Conservation (phyloP, 345 rosid genomes). For the Eucalyptus guilfoylei region DNA sequence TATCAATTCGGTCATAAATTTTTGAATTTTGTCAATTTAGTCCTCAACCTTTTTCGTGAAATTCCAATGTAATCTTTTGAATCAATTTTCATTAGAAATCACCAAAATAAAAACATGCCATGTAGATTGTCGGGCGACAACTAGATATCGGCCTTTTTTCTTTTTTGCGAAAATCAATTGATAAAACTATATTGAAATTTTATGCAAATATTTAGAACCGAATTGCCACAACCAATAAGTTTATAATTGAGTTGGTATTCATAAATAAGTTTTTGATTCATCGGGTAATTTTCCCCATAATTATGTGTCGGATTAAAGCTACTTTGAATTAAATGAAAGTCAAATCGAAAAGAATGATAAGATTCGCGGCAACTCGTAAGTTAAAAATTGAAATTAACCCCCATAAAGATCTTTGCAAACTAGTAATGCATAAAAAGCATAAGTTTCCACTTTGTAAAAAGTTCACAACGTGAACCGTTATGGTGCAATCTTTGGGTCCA, state of each 20-base stretch:
- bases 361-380: neutral
- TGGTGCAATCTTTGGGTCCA: neutral
- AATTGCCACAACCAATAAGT: fast-evolving
- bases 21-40: neutral
- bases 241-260: fast-evolving
- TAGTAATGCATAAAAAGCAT: neutral
- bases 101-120: fast-evolving
- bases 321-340: neutral
- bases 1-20: fast-evolving
- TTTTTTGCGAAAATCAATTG: no score
- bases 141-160: no score
- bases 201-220: fast-evolving
- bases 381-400: neutral
- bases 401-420: neutral
- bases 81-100: neutral
- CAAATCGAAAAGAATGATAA: neutral
- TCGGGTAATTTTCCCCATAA: neutral
- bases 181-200: no score
- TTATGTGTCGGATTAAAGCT: neutral
- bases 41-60: fast-evolving
- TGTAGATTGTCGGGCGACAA: fast-evolving
- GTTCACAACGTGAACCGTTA: neutral
- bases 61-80: neutral
- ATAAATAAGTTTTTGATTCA: fast-evolving
- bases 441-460: neutral